Conservation (phyloP, 371 early-diverging fungal genomes). For the Capillidium heterosporum region DNA sequence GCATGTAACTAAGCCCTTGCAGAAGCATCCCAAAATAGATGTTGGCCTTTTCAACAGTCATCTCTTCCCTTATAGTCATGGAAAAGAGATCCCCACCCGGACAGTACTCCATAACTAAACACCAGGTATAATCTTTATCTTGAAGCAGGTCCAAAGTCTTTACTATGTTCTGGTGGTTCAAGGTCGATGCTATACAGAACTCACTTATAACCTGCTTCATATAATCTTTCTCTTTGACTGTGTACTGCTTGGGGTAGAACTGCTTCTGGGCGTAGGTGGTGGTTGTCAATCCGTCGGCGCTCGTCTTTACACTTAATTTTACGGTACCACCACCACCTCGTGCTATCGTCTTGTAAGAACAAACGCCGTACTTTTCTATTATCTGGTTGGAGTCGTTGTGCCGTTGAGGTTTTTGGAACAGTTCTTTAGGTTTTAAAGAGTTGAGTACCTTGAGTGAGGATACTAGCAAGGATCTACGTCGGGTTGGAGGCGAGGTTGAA, state of each 20-base stretch:
- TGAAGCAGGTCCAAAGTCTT: constrained; percentile 51
- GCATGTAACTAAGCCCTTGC: constrained; percentile 27
- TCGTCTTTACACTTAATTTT: constrained; percentile 47
- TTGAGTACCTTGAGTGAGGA: no score
- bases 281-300: constrained; percentile 22
- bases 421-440: no score
- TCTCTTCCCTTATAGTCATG: constrained; percentile 18
- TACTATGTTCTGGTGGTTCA: constrained; percentile 47
- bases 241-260: constrained; percentile 26
- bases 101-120: constrained; percentile 53
- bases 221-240: constrained; percentile 37
- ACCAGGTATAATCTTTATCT: constrained; percentile 28
- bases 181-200: constrained; percentile 44
- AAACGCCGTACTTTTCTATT: constrained; percentile 55
- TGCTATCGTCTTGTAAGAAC: constrained; percentile 61
- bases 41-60: constrained; percentile 20
- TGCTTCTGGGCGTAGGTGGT: constrained; percentile 20
- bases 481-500: no score
- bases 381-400: no score
- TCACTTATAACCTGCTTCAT: constrained; percentile 45
- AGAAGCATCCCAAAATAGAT: constrained; percentile 30
- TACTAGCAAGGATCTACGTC: no score
- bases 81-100: constrained; percentile 40
- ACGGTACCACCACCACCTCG: constrained; percentile 83
- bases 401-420: no score